phyloP scores from a whole-genome alignment of 73 alveolate genomes.

The Paramecium biaurelia region DNA sequence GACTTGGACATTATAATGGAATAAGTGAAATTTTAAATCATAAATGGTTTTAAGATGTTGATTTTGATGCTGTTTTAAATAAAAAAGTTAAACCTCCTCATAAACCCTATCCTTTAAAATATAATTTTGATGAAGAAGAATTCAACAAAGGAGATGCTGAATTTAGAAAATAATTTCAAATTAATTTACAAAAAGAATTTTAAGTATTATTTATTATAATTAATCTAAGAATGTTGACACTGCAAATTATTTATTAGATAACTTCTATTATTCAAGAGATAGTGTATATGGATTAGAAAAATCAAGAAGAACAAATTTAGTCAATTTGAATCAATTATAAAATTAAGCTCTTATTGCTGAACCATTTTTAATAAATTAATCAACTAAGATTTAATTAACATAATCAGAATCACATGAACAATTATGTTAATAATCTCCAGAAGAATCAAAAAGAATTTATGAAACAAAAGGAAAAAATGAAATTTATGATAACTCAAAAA shows the following conservation, averaged over 20 bases:
- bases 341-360: not conserved
- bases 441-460: not conserved
- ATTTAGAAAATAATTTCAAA: conserved; percentile 45
- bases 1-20: conserved; percentile 79
- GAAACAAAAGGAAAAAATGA: not conserved
- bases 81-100: conserved; percentile 47
- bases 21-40: conserved; percentile 58
- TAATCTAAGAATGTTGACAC: not conserved
- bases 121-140: conserved; percentile 65
- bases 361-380: not conserved
- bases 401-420: not conserved
- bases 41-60: conserved; percentile 55
- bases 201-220: not conserved
- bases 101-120: conserved; percentile 51
- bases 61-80: conserved; percentile 45
- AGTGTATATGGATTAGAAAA: not conserved
- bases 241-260: not conserved
- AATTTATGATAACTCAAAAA: not conserved
- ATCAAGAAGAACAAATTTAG: not conserved
- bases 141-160: conserved; percentile 63
- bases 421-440: not conserved
- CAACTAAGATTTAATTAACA: not conserved
- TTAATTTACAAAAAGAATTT: conserved; percentile 8
- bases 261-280: not conserved
- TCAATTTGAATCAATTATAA: not conserved